Percentiles rank a stretch among this genome's conserved stretches.
These are phyloP conservation scores for Penicillium alfredii DNA, from an alignment of 495 filamentous ascomycete genomes.

Conservation along the genomic window DNA sequence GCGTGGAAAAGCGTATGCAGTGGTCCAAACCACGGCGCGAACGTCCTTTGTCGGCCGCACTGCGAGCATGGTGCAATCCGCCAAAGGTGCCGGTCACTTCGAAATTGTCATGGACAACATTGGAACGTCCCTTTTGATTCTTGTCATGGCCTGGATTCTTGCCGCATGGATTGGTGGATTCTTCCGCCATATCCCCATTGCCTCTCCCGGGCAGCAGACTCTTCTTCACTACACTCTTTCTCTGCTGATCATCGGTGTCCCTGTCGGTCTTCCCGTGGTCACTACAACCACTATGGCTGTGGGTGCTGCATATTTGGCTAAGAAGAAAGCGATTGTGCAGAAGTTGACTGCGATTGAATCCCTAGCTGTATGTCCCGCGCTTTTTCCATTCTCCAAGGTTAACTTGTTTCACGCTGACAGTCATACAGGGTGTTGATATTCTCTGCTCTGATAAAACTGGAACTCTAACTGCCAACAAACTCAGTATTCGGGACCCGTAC, in stretches of 20 bases:
- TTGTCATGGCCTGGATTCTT: slow-evolving; percentile 64
- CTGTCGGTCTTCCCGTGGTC: slow-evolving; percentile 92
- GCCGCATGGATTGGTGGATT: slow-evolving; percentile 67
- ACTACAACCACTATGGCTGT: slow-evolving; percentile 97
- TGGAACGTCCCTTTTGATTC: slow-evolving; percentile 59
- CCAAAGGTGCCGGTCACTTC: slow-evolving; percentile 66
- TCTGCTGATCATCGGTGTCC: slow-evolving; percentile 89
- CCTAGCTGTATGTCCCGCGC: slow-evolving; percentile 64
- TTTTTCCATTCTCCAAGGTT: not conserved
- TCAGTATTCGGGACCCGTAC: slow-evolving; percentile 65
- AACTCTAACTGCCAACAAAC: slow-evolving; percentile 63
- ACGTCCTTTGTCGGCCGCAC: slow-evolving; percentile 66
- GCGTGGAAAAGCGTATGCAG: slow-evolving; percentile 63
- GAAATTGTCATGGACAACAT: slow-evolving; percentile 75
- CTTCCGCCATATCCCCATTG: slow-evolving; percentile 60
- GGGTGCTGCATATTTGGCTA: slow-evolving; percentile 87
- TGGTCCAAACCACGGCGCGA: slow-evolving; percentile 54
- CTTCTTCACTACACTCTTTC: slow-evolving; percentile 64
- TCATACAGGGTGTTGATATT: slow-evolving; percentile 73
- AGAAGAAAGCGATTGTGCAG: slow-evolving; percentile 94
- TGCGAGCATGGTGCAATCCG: slow-evolving; percentile 60
- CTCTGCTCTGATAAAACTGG: slow-evolving; percentile 94
- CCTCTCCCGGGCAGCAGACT: slow-evolving; percentile 49
- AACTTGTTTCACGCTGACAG: slow-evolving; percentile 4
- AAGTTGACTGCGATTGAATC: slow-evolving; percentile 95